Evolutionary conservation across 73 alveolate genomes (phyloP).

Genomic region (Loxodes magnus): DNA sequence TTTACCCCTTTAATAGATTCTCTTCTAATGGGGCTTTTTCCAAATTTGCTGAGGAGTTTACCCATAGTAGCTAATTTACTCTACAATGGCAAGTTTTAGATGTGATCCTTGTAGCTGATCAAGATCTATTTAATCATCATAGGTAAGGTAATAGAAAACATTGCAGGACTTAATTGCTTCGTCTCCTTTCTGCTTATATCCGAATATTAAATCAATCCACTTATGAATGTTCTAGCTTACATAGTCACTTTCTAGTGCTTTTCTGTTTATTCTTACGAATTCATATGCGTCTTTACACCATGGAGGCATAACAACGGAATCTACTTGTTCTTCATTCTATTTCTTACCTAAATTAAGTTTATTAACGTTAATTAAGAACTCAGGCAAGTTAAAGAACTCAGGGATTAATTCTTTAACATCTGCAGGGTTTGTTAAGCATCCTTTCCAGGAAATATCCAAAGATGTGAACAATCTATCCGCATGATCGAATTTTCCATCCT

Average conservation of each 20-base stretch:
- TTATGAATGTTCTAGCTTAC: conserved; percentile 54
- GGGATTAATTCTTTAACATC: conserved; percentile 96
- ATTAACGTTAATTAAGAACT: conserved; percentile 45
- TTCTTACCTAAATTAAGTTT: conserved; percentile 56
- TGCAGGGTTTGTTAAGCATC: conserved; percentile 36
- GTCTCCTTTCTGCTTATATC: conserved; percentile 61
- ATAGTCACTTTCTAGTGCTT: conserved; percentile 45
- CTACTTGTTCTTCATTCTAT: conserved; percentile 36
- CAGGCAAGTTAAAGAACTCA: conserved; percentile 77
- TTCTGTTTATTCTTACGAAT: conserved; percentile 47
- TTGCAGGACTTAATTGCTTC: conserved; percentile 53
- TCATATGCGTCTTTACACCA: conserved; percentile 35
- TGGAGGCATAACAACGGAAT: conserved; percentile 49
- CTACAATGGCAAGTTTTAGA: neutral
- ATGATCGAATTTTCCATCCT: conserved; percentile 67
- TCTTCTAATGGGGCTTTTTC: neutral
- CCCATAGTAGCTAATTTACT: conserved; percentile 1
- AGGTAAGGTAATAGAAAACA: conserved; percentile 47
- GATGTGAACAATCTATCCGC: conserved; percentile 75
- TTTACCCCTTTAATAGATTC: neutral
- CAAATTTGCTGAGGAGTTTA: neutral
- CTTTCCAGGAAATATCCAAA: conserved; percentile 42
- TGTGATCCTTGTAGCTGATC: neutral
- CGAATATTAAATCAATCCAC: conserved; percentile 84
- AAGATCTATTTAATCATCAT: conserved; percentile 27